Conservation (phyloP, 2,329 filamentous ascomycete genomes). For the Aureobasidium sp. region DNA sequence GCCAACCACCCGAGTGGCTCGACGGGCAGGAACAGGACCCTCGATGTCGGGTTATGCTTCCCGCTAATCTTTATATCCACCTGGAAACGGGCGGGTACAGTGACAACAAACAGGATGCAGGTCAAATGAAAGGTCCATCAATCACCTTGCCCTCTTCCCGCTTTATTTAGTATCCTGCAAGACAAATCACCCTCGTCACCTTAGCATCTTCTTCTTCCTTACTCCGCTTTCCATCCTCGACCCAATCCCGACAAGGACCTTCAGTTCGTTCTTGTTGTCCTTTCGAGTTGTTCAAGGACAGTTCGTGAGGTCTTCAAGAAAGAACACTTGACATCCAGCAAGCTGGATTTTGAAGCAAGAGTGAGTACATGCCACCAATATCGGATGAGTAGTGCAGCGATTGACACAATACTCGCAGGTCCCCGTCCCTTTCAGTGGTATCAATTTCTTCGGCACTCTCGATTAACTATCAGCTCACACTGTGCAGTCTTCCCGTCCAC, state of each 20-base stretch:
- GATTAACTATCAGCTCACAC: not conserved
- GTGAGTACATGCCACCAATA: conserved; percentile 5
- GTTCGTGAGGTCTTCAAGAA: conserved; percentile 20
- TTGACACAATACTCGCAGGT: conserved; percentile 14
- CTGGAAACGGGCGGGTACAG: conserved; percentile 14
- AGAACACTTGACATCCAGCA: conserved; percentile 18
- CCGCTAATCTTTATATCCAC: conserved; percentile 6
- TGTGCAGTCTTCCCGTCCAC: conserved; percentile 83
- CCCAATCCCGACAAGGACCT: conserved; percentile 12
- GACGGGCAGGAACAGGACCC: not conserved
- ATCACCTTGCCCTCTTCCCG: not conserved
- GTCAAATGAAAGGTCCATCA: conserved; percentile 14
- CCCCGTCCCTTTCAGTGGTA: conserved; percentile 20
- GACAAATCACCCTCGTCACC: conserved; percentile 10
- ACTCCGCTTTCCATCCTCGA: not conserved
- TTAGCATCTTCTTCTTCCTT: conserved; percentile 8
- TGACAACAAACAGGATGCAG: conserved; percentile 14
- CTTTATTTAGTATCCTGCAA: conserved; percentile 9
- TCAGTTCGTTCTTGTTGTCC: conserved; percentile 21
- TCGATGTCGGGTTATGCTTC: conserved; percentile 3
- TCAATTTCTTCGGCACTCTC: not conserved
- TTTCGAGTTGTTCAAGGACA: conserved; percentile 21
- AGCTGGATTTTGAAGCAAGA: conserved; percentile 21
- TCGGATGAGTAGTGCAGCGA: not conserved
- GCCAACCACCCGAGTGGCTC: conserved; percentile 14